Conservation (phyloP, 306 rosid genomes). For the Quercus robur region DNA sequence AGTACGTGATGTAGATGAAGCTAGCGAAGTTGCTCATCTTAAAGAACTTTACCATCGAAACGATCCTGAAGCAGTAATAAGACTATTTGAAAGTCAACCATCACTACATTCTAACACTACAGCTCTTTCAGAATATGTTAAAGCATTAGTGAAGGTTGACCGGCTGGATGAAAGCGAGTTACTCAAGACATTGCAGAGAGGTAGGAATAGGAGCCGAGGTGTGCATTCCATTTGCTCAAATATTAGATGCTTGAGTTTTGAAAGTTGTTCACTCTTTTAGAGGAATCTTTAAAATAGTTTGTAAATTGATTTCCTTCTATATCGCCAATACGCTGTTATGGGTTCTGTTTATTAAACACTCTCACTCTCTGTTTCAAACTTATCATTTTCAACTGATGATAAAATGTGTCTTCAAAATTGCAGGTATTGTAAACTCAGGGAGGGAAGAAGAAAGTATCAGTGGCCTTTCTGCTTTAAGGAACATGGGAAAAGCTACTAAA, state of each 20-base stretch:
- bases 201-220: conserved; percentile 36
- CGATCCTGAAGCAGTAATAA: conserved; percentile 88
- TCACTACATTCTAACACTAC: conserved; percentile 62
- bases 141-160: conserved; percentile 77
- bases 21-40: conserved; percentile 64
- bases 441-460: conserved; percentile 52
- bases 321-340: background rate
- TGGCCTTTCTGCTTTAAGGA: conserved; percentile 52
- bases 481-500: conserved; percentile 54
- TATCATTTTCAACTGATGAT: conserved; percentile 10
- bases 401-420: conserved; percentile 17
- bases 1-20: conserved; percentile 73
- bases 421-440: conserved; percentile 58
- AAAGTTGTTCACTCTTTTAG: too few relatives aligned
- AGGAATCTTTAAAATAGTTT: background rate
- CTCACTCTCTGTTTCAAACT: background rate
- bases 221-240: background rate
- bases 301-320: background rate
- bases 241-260: too few relatives aligned
- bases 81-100: conserved; percentile 78
- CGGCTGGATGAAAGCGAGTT: conserved; percentile 84
- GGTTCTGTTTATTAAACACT: background rate
- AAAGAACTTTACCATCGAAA: conserved; percentile 71
- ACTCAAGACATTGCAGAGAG: conserved; percentile 75
- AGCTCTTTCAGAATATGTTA: conserved; percentile 81